These are phyloP conservation scores for Pichia kudriavzevii DNA, from an alignment of 1,139 yeast species.

Conservation along the genomic window DNA sequence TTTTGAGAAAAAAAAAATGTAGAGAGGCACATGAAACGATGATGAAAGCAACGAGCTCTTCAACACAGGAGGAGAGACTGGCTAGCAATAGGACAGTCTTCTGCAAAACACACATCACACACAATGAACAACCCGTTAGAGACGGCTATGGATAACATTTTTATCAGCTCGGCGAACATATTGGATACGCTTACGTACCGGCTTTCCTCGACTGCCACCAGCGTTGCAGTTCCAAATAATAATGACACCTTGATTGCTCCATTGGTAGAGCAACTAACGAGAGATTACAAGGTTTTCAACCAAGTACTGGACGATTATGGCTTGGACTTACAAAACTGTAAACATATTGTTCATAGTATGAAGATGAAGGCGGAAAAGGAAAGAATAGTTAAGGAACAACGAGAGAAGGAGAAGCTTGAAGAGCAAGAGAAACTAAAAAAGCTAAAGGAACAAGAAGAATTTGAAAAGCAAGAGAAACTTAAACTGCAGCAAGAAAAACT, in stretches of 20 bases:
- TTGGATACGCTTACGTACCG: constrained; percentile 26
- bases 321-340: constrained; percentile 30
- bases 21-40: too few species aligned
- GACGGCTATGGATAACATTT: constrained; percentile 26
- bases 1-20: too few species aligned
- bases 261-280: constrained; percentile 21
- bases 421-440: constrained; percentile 7
- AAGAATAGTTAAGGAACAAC: constrained; percentile 19
- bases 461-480: background rate
- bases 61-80: too few species aligned
- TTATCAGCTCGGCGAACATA: constrained; percentile 26
- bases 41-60: too few species aligned
- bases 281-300: constrained; percentile 28
- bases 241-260: constrained; percentile 22
- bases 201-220: constrained; percentile 21
- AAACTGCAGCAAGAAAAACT: constrained; percentile 3
- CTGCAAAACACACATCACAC: too few species aligned
- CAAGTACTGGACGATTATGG: constrained; percentile 31
- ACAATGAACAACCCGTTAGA: constrained; percentile 23
- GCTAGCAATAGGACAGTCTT: too few species aligned
- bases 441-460: constrained; percentile 12
- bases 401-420: constrained; percentile 13
- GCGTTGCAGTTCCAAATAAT: constrained; percentile 28
- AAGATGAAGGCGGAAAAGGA: constrained; percentile 25
- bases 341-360: constrained; percentile 28